Percentiles rank a stretch among this genome's conserved stretches.
Conservation (phyloP, 2,329 filamentous ascomycete species). For the Trichocomaceae sp. region DNA sequence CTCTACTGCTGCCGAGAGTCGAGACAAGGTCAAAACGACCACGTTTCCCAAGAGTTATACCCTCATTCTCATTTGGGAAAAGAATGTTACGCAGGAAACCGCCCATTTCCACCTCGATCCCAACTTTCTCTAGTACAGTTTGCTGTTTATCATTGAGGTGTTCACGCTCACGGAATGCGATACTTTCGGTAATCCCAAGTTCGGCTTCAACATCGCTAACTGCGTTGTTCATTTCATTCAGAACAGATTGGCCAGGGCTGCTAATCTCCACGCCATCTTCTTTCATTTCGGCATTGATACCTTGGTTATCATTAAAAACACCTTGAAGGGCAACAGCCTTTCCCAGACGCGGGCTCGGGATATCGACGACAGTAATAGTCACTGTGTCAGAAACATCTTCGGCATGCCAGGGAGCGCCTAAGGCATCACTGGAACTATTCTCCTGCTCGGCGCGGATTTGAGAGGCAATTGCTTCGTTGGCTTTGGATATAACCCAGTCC, state of each 20-base stretch:
- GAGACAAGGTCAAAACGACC: conserved; percentile 72
- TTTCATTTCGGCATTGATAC: conserved; percentile 97
- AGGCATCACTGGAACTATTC: conserved; percentile 61
- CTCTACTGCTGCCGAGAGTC: conserved; percentile 72
- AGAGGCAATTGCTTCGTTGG: conserved; percentile 72
- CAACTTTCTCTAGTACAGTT: conserved; percentile 77
- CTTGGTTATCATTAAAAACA: conserved; percentile 84
- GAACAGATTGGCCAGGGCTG: conserved; percentile 68
- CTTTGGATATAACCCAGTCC: conserved; percentile 86
- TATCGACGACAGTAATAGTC: conserved; percentile 78
- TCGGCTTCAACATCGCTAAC: conserved; percentile 71
- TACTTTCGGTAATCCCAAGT: conserved; percentile 64
- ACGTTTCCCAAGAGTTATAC: conserved; percentile 70
- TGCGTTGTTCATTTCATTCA: conserved; percentile 80
- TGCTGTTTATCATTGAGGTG: conserved; percentile 75
- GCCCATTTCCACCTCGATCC: conserved; percentile 70
- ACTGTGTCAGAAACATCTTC: conserved; percentile 73
- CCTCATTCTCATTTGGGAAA: conserved; percentile 69
- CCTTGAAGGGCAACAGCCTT: conserved; percentile 85
- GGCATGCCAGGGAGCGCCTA: conserved; percentile 58
- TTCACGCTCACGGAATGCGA: conserved; percentile 65
- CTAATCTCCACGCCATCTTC: conserved; percentile 80
- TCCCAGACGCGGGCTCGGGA: conserved; percentile 70
- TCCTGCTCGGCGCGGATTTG: conserved; percentile 63
- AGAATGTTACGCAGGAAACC: conserved; percentile 76